Base-by-base conservation (phyloP, 495 filamentous ascomycete species). In the Hypoxylon fragiforme region DNA sequence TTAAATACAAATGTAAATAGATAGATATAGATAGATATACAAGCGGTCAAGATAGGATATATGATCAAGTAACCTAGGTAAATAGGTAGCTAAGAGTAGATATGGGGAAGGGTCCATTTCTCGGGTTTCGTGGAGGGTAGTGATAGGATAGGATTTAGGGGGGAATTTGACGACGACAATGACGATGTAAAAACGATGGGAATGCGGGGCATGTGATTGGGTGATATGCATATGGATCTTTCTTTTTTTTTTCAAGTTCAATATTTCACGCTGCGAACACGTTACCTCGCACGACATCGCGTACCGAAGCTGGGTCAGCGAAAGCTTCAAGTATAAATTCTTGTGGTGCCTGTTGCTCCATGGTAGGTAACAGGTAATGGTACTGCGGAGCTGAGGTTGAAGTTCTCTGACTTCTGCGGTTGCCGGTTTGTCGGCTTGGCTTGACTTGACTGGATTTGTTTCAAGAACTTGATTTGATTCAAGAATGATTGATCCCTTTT, bases 271-370 rank as follows among this genome's bases (percentile, higher is more conserved):
- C 31, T 34, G 31, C 31, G 31, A 34, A 34, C 31, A 34, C 31
- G 31, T 56, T 73, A 96, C 94, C 92, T 82, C 92, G 90, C 21
- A 97, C 81, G 15, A 98, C 85, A 70, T 97, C 94, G 66, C 88
- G 88, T 59, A 96, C 89, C 58, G 84, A 87, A 19, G 77, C 79
- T 37, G 86, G 87, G 68, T 92, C 89, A 52, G 88, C 86, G 69
- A 92, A 89, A 60, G 90, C 85, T 70, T 92, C 88, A 67, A 92
- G 79, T 54, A 87, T 85, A 74, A 90, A 92, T 69, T 92, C 87
- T 61, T 88, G 89, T 64, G 88, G 83, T 65, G 78, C 79, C 42
- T 70, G 76, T 55, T 71, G 69, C 44, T 81, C 77, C 80, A 82
- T 82, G 52, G 56, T 68, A n/a, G n/a, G n/a, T n/a, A n/a, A n/a